Percentiles rank a stretch among this genome's conserved stretches.
Conservation (phyloP, 352 stramenopile genomes). For the Pythium utonaiense region DNA sequence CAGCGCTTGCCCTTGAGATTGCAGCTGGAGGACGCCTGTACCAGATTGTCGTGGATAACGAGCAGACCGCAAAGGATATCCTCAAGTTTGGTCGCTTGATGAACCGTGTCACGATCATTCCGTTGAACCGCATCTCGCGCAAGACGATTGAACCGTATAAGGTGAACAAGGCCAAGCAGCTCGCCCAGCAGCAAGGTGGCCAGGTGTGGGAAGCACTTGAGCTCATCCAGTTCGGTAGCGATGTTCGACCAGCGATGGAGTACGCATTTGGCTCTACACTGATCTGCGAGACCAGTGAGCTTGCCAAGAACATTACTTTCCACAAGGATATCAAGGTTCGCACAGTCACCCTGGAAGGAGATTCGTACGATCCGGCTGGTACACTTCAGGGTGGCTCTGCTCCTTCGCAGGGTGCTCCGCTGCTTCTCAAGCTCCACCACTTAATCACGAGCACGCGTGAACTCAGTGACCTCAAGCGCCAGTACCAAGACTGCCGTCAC, state of each 20-base stretch:
- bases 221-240: conserved; percentile 95
- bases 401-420: conserved; percentile 64
- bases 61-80: conserved; percentile 97
- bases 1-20: conserved; percentile 97
- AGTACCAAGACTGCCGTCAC: conserved; percentile 59
- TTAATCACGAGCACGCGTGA: conserved; percentile 68
- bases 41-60: conserved; percentile 99
- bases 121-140: conserved; percentile 95
- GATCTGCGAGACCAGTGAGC: conserved; percentile 95
- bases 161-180: conserved; percentile 75
- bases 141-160: conserved; percentile 71
- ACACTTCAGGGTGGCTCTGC: conserved; percentile 93
- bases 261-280: conserved; percentile 99
- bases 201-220: conserved; percentile 93
- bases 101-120: conserved; percentile 98
- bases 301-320: conserved; percentile 86
- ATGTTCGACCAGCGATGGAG: conserved; percentile 94
- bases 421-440: conserved; percentile 80
- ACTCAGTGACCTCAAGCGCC: conserved; percentile 61
- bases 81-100: conserved; percentile 95
- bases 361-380: conserved; percentile 97
- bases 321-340: conserved; percentile 92
- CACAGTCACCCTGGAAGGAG: conserved; percentile 97
- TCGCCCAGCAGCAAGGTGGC: conserved; percentile 87
- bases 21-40: conserved; percentile 97